Conservation (phyloP, 208 protist species). For the Crithidia mellificae region DNA sequence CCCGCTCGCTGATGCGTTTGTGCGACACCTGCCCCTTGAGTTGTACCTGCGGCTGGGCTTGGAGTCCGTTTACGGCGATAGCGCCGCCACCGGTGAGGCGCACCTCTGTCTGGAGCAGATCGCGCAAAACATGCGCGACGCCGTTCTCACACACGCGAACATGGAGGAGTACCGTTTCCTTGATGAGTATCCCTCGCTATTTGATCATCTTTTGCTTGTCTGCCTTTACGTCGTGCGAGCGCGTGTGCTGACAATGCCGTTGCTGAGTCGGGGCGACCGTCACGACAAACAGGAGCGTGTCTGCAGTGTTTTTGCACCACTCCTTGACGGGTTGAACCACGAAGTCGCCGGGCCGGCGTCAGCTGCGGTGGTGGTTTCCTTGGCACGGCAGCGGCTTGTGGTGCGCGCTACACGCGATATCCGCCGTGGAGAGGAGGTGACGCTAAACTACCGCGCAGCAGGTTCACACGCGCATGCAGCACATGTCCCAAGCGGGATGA, state of each 20-base stretch:
- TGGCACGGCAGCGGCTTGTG: constrained; percentile 37
- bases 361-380: constrained; percentile 60
- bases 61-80: constrained; percentile 51
- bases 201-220: constrained; percentile 61
- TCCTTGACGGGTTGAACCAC: constrained; percentile 77
- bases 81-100: constrained; percentile 26
- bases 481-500: not conserved
- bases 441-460: constrained; percentile 54
- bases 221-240: constrained; percentile 74
- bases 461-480: not conserved
- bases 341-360: constrained; percentile 17
- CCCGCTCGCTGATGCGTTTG: constrained; percentile 49
- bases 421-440: constrained; percentile 59
- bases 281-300: not conserved
- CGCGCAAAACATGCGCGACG: constrained; percentile 67
- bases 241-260: constrained; percentile 53
- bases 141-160: constrained; percentile 53
- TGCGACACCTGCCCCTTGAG: constrained; percentile 48
- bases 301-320: constrained; percentile 59
- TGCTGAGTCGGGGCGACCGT: constrained; percentile 25
- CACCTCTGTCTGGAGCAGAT: constrained; percentile 78
- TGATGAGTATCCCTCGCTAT: constrained; percentile 43
- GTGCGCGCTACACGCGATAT: constrained; percentile 65
- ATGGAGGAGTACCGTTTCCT: constrained; percentile 59
- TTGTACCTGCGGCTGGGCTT: constrained; percentile 52